These are phyloP conservation scores for Leccinum variicolor DNA, from an alignment of 768 basidiomycete genomes.

Conservation along the genomic window DNA sequence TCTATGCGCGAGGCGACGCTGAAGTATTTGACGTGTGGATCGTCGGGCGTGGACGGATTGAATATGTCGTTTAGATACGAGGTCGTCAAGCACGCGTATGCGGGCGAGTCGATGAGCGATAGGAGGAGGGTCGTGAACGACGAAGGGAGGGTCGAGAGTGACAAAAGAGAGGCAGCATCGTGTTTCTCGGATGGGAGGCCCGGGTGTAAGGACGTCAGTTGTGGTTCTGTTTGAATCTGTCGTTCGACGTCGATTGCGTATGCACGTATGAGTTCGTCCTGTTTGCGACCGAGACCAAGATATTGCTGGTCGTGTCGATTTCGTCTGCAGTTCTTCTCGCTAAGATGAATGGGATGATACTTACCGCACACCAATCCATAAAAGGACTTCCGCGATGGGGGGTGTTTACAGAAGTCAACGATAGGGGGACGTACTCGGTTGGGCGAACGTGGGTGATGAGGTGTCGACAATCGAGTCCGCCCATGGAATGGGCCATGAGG, in stretches of 20 bases:
- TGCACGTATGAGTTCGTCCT: constrained; percentile 20
- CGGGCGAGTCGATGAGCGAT: constrained; percentile 90
- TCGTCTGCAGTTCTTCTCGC: constrained; percentile 12
- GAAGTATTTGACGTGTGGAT: constrained; percentile 84
- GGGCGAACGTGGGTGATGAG: constrained; percentile 86
- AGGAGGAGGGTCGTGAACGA: constrained; percentile 87
- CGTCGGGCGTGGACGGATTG: constrained; percentile 79
- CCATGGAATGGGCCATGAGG: constrained; percentile 97
- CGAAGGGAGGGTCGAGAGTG: constrained; percentile 67
- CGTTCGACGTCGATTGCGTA: background rate
- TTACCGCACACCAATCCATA: constrained; percentile 97
- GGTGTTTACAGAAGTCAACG: constrained; percentile 85
- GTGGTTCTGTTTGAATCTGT: background rate
- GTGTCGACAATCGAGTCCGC: constrained; percentile 92
- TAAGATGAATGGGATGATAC: constrained; percentile 23
- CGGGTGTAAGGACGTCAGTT: background rate
- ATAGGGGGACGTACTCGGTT: constrained; percentile 77
- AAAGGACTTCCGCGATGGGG: constrained; percentile 97
- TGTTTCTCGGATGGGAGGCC: constrained; percentile 17
- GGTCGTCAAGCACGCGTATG: constrained; percentile 91
- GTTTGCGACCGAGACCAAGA: constrained; percentile 81
- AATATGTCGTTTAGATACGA: constrained; percentile 74
- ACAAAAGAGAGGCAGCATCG: constrained; percentile 39
- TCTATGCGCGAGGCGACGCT: constrained; percentile 80
- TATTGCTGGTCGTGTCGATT: constrained; percentile 55